Conservation (phyloP, 148 eudicot species). For the Amaranthus palmeri region DNA sequence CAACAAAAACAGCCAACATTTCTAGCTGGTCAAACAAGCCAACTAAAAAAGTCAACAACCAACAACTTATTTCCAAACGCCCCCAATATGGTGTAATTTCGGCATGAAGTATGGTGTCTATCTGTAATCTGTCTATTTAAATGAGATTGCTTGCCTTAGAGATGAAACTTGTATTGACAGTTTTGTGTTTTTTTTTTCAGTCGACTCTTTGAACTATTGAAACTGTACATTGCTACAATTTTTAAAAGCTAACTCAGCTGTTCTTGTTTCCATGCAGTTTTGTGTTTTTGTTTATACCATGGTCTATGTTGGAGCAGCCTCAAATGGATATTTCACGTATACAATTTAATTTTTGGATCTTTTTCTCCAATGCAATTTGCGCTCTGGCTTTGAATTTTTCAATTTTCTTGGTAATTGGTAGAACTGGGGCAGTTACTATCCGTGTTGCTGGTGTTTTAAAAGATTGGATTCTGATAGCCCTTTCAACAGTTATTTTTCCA, state of each 20-base stretch:
- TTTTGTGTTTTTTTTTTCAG: not conserved
- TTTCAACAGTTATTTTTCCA: conserved; percentile 84
- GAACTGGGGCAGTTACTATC: conserved; percentile 89
- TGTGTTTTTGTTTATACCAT: conserved; percentile 75
- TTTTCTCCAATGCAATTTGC: conserved; percentile 81
- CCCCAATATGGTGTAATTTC: too few relatives aligned
- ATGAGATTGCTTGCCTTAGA: not conserved
- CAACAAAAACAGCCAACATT: too few relatives aligned
- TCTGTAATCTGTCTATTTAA: not conserved
- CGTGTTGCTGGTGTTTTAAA: conserved; percentile 93
- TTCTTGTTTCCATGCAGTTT: conserved; percentile 37
- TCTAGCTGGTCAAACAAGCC: too few relatives aligned
- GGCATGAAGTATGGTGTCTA: too few relatives aligned
- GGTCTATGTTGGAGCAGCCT: conserved; percentile 88
- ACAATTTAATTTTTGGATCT: conserved; percentile 88
- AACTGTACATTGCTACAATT: not conserved
- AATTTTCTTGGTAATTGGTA: conserved; percentile 81
- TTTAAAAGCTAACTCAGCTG: not conserved
- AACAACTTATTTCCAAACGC: too few relatives aligned
- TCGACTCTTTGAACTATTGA: not conserved
- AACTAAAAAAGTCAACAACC: too few relatives aligned
- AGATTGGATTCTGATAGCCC: conserved; percentile 93
- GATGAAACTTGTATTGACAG: not conserved
- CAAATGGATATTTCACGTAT: conserved; percentile 71
- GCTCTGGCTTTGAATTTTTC: conserved; percentile 92